A percentile compares a stretch with the other conserved stretches of the same genome.
Evolutionary conservation across 768 basidiomycete species (phyloP).

Genomic region (Boletales sp.): DNA sequence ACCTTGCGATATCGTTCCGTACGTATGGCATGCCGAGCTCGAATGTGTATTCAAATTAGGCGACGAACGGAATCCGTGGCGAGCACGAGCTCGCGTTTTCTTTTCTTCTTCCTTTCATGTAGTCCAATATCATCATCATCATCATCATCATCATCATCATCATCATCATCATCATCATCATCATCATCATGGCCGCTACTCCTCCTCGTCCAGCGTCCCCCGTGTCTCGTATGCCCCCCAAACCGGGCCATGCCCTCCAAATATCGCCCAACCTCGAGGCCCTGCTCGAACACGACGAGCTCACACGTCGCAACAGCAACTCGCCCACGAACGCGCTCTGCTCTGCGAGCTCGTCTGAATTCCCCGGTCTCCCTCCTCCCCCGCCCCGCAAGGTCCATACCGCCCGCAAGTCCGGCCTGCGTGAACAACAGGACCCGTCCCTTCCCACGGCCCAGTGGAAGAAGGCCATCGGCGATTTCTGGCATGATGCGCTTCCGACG

Average conservation of each 20-base stretch:
- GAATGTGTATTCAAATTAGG: slow-evolving; percentile 16
- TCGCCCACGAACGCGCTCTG: slow-evolving; percentile 19
- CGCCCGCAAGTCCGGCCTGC: slow-evolving; percentile 10
- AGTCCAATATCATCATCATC: no score
- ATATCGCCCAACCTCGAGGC: slow-evolving; percentile 63
- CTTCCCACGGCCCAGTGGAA: slow-evolving; percentile 14
- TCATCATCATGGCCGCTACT: slow-evolving; percentile 16
- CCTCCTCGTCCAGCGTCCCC: slow-evolving; percentile 23
- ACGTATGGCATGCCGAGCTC: not conserved
- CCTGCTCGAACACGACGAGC: slow-evolving; percentile 54
- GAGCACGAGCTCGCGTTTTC: no score
- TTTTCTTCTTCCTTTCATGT: no score
- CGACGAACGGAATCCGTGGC: no score
- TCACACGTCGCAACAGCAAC: slow-evolving; percentile 32
- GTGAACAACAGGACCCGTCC: slow-evolving; percentile 11
- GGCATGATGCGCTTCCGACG: slow-evolving; percentile 15
- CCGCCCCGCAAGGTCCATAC: slow-evolving; percentile 27
- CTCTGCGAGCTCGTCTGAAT: slow-evolving; percentile 12
- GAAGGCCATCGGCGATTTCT: slow-evolving; percentile 20
- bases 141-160: no score
- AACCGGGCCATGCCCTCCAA: slow-evolving; percentile 30
- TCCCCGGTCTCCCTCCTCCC: slow-evolving; percentile 31
- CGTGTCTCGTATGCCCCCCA: not conserved
- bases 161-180: not conserved
- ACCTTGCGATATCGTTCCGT: no score